Evolutionary conservation across 345 rosid genomes (phyloP), one percentile per base, ranked within the genome.

Genomic region (Orychophragmus violaceus): DNA sequence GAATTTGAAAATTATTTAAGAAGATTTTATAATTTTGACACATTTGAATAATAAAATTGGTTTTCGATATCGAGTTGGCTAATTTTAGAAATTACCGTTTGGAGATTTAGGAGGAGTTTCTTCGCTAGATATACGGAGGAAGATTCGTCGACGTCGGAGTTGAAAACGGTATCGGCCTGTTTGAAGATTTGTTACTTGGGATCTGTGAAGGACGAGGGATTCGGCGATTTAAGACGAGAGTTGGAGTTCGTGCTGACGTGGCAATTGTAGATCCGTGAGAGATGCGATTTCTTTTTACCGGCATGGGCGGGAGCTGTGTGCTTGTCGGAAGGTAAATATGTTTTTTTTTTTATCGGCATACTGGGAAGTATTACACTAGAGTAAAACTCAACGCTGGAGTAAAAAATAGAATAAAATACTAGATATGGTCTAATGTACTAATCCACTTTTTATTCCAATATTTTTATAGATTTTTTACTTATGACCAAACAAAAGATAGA

Each of bases 321-420:
- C 39, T 71, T 62, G 75, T 71, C 64, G 75, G 75, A 54, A 52
- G 39, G 56, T 70, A 22, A 52, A n/a, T n/a, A n/a, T n/a, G n/a
- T n/a, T n/a, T n/a, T n/a, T n/a, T n/a, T n/a, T n/a, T n/a, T n/a
- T n/a, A n/a, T n/a, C n/a, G n/a, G n/a, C n/a, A n/a, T n/a, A n/a
- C n/a, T n/a, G 39, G n/a, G n/a, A n/a, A n/a, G n/a, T n/a, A n/a
- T n/a, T n/a, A n/a, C n/a, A n/a, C n/a, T n/a, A n/a, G n/a, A n/a
- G n/a, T n/a, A n/a, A n/a, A n/a, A n/a, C n/a, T n/a, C n/a, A n/a
- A n/a, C n/a, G n/a, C n/a, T n/a, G n/a, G n/a, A n/a, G n/a, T n/a
- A n/a, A n/a, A n/a, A n/a, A n/a, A n/a, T n/a, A n/a, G n/a, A n/a
- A n/a, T n/a, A n/a, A n/a, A n/a, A n/a, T n/a, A n/a, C n/a, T n/a